Base-by-base conservation (phyloP, 2,329 filamentous ascomycete species). In the Xylaria sp. region DNA sequence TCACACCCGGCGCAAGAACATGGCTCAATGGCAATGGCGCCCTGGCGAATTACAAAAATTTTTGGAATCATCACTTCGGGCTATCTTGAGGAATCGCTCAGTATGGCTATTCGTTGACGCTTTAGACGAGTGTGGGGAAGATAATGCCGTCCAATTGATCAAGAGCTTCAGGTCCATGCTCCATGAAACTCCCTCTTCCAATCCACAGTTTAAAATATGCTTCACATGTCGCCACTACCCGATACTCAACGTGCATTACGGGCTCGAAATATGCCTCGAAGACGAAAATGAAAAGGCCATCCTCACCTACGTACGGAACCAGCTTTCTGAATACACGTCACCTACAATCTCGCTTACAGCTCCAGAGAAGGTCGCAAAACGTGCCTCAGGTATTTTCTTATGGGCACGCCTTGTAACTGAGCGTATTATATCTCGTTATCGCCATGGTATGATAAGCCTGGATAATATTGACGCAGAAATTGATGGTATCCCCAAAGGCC, bases 161-260 rank as follows among this genome's bases (percentile, higher is more conserved):
- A 8, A 38, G 1, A 10, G 27, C 13, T 38, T 55, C n/a, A 29
- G 38, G 15, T 27, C 3, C 7, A 41, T 55, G 11, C 21, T 55
- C 8, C 2, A 47, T 13, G 9, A 1, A 8, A 19, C 29, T 13
- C 31, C 29, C 1, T 2, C 21, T 10, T 37, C 29, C 8, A n/a
- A 17, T 10, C 21, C 19, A 15, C 29, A 13, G 1, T 46, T 54
- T 9, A 17, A 21, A 23, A 55, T 55, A 4, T 55, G 41, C 10
- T 38, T 54, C 38, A 37, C 41, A 21, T 55, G 53, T 35, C 53
- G 41, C 8, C 31, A 38, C 38, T 55, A 37, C 21, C 53, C 53
- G 29, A 55, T 27, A 37, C 10, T 47, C 5, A 33, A 38, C 4
- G 1, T 3, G n/a, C 10, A 38, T 29, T 21, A 27, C 21, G 23